Conservation (phyloP, 169 alveolate species). For the Plasmodium vivax region DNA sequence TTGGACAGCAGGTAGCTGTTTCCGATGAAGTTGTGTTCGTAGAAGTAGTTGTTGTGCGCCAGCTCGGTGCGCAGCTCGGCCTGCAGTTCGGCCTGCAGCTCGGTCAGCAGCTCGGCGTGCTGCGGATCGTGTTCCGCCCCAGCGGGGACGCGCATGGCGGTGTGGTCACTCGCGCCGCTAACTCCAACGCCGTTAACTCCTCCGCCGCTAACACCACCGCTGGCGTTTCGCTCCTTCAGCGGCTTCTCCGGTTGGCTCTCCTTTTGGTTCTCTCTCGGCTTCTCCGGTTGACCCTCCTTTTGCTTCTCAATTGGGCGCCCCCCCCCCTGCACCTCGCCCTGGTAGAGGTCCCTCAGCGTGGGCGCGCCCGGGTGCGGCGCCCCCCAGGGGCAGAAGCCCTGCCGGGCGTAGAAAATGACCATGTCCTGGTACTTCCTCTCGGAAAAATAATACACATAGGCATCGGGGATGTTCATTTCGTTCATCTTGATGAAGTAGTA, state of each 20-base stretch:
- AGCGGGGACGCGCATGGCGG: neutral
- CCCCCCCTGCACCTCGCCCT: neutral
- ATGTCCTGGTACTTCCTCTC: slow-evolving; percentile 52
- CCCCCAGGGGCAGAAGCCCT: slow-evolving; percentile 30
- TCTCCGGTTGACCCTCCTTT: neutral
- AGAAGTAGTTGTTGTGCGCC: slow-evolving; percentile 28
- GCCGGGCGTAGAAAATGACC: slow-evolving; percentile 33
- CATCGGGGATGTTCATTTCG: slow-evolving; percentile 46
- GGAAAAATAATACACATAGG: slow-evolving; percentile 42
- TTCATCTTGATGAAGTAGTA: slow-evolving; percentile 45
- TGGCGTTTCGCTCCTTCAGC: neutral
- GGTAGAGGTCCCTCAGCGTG: neutral
- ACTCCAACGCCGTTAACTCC: neutral
- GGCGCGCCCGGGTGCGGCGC: neutral
- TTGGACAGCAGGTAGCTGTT: slow-evolving; percentile 16
- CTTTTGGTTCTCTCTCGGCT: neutral
- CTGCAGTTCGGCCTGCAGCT: neutral
- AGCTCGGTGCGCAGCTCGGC: slow-evolving; percentile 3
- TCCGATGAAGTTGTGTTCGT: slow-evolving; percentile 30
- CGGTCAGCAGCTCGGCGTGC: neutral
- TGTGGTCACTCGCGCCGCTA: no score
- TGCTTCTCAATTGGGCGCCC: neutral
- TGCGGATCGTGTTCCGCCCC: neutral
- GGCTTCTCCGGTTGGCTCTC: neutral
- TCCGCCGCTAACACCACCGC: neutral